These are phyloP conservation scores for Phytophthora chlamydospora DNA, from an alignment of 352 stramenopile genomes.

Conservation along the genomic window DNA sequence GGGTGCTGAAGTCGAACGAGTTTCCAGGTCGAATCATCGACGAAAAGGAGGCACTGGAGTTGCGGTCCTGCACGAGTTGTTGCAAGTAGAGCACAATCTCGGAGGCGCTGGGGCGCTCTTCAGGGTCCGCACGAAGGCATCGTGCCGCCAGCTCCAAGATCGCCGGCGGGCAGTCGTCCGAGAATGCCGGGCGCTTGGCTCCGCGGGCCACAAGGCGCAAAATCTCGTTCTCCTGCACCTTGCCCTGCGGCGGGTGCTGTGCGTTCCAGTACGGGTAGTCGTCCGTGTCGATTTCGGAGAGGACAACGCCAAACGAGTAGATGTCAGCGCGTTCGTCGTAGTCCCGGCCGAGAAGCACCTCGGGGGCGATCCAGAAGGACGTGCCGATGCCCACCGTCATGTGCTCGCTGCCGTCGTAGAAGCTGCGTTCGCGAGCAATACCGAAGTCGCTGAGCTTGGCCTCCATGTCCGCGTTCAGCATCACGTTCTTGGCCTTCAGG, in stretches of 20 bases:
- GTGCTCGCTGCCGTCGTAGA: conserved; percentile 55
- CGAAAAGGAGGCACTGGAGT: conserved; percentile 19
- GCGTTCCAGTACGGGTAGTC: conserved; percentile 70
- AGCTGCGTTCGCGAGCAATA: conserved; percentile 55
- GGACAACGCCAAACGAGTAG: conserved; percentile 60
- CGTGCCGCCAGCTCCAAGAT: conserved; percentile 56
- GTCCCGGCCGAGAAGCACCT: conserved; percentile 55
- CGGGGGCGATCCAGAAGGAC: conserved; percentile 72
- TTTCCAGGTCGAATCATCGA: conserved; percentile 23
- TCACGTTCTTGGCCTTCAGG: conserved; percentile 56
- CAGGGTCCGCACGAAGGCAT: conserved; percentile 60
- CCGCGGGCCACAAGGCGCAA: conserved; percentile 62
- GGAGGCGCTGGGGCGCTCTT: conserved; percentile 57
- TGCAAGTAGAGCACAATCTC: conserved; percentile 64
- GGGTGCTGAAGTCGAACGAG: conserved; percentile 30
- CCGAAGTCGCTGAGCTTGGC: conserved; percentile 82
- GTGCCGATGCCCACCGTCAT: conserved; percentile 74
- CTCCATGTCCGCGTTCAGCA: conserved; percentile 54
- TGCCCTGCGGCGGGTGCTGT: conserved; percentile 44
- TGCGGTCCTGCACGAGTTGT: conserved; percentile 38
- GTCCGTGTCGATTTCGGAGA: conserved; percentile 67
- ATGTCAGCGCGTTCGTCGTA: conserved; percentile 62
- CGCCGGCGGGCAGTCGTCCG: conserved; percentile 46
- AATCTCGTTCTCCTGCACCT: conserved; percentile 64
- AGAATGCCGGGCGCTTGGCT: conserved; percentile 53